These are phyloP conservation scores for Naganishia kalamii DNA, from an alignment of 768 basidiomycete genomes.

Conservation along the genomic window DNA sequence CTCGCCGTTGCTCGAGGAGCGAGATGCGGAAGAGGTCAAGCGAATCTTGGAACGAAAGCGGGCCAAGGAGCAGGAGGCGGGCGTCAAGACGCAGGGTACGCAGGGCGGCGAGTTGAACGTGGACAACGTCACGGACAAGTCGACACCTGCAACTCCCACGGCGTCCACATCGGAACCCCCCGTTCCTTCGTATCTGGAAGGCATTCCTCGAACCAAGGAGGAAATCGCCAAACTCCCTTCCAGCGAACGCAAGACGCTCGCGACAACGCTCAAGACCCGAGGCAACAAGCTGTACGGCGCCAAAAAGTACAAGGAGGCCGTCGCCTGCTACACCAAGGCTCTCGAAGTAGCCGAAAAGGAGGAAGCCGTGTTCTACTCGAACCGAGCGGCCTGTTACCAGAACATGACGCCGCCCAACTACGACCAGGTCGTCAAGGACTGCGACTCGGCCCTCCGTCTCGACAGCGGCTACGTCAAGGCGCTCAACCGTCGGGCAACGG, in stretches of 20 bases:
- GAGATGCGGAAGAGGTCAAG: conserved; percentile 49
- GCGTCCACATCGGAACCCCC: conserved; percentile 7
- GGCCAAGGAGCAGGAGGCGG: conserved; percentile 13
- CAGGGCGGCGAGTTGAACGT: background rate
- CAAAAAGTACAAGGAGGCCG: conserved; percentile 48
- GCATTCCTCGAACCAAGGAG: conserved; percentile 21
- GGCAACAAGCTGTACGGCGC: conserved; percentile 51
- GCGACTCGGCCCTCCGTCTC: conserved; percentile 75
- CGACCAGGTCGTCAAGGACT: conserved; percentile 78
- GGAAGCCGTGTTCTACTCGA: conserved; percentile 91
- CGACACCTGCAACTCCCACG: conserved; percentile 15
- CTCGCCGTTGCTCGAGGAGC: conserved; percentile 75
- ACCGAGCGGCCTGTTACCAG: conserved; percentile 96
- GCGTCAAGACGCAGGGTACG: conserved; percentile 2
- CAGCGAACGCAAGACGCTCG: conserved; percentile 50
- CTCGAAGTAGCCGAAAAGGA: conserved; percentile 51
- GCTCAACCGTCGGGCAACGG: conserved; percentile 79
- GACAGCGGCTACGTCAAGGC: conserved; percentile 74
- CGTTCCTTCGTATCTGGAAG: conserved; percentile 16
- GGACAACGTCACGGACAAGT: background rate
- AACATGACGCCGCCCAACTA: conserved; percentile 79
- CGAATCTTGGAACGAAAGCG: conserved; percentile 13
- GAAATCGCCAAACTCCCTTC: conserved; percentile 16
- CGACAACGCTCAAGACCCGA: conserved; percentile 51
- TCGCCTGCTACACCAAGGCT: conserved; percentile 51